A percentile compares a stretch with the other conserved stretches of the same genome.
phyloP scores from a whole-genome alignment of 495 filamentous ascomycete species.

The Pyrenopolyporus hunteri region DNA sequence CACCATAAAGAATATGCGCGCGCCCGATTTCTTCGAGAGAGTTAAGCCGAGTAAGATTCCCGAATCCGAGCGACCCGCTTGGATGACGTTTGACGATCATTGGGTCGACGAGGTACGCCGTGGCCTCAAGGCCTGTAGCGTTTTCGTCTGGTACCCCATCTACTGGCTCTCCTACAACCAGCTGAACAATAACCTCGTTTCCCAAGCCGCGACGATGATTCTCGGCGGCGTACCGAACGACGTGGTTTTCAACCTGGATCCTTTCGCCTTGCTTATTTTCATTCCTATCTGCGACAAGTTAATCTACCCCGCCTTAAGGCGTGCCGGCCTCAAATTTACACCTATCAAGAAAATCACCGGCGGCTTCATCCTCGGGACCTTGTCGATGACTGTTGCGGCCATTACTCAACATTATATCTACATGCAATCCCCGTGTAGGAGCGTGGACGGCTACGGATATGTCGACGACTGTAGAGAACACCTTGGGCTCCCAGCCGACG shows the following conservation, averaged over 20 bases:
- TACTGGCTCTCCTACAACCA: conserved; percentile 60
- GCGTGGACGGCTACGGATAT: conserved; percentile 40
- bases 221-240: conserved; percentile 79
- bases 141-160: conserved; percentile 66
- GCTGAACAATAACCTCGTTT: conserved; percentile 72
- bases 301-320: conserved; percentile 71
- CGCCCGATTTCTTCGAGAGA: conserved; percentile 64
- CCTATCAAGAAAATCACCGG: conserved; percentile 75
- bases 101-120: conserved; percentile 76
- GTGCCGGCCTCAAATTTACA: conserved; percentile 66
- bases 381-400: conserved; percentile 69
- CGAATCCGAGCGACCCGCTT: conserved; percentile 55
- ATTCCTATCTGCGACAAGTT: conserved; percentile 76
- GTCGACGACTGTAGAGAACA: conserved; percentile 49
- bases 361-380: conserved; percentile 66
- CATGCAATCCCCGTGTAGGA: conserved; percentile 62
- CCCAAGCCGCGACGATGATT: conserved; percentile 74
- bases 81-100: conserved; percentile 77
- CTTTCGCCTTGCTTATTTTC: conserved; percentile 76
- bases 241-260: conserved; percentile 78
- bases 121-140: conserved; percentile 71
- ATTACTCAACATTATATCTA: conserved; percentile 77
- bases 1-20: conserved; percentile 61
- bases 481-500: conserved; percentile 18
- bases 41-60: conserved; percentile 68